A percentile compares a stretch with the other conserved stretches of the same genome.
These are phyloP conservation scores for Colletotrichum liriopes DNA, from an alignment of 2,329 filamentous ascomycete species.

Conservation along the genomic window DNA sequence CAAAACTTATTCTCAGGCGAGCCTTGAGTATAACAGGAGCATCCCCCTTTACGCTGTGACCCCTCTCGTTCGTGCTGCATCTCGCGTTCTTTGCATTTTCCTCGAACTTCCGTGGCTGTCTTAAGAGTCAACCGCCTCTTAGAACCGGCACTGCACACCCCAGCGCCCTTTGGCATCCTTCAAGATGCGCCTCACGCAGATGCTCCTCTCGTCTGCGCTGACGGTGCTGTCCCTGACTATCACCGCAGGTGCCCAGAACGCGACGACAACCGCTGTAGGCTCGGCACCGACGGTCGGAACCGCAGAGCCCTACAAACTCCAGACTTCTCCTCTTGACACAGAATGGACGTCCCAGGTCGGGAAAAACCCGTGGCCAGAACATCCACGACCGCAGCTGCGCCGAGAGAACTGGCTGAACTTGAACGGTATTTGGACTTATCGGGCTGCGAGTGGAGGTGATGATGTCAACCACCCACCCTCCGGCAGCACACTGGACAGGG, in stretches of 20 bases:
- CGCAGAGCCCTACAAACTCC: conserved; percentile 52
- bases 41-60: conserved; percentile 24
- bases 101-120: not conserved
- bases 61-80: conserved; percentile 36
- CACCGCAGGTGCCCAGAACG: conserved; percentile 6
- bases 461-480: conserved; percentile 44
- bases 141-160: not conserved
- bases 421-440: conserved; percentile 73
- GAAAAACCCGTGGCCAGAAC: conserved; percentile 69
- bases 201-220: conserved; percentile 20
- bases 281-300: not conserved
- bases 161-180: not conserved
- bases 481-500: conserved; percentile 51
- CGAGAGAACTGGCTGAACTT: conserved; percentile 70
- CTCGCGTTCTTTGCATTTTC: not conserved
- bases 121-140: not conserved
- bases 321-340: conserved; percentile 62
- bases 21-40: conserved; percentile 26
- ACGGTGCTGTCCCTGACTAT: conserved; percentile 8
- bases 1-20: conserved; percentile 20
- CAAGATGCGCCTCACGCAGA: conserved; percentile 35
- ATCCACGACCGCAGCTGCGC: conserved; percentile 71
- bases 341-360: conserved; percentile 69
- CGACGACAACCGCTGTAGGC: conserved; percentile 2
- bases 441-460: conserved; percentile 49